A percentile compares a stretch with the other conserved stretches of the same genome.
These are phyloP conservation scores for Tarenaya hassleriana DNA, from an alignment of 345 rosid species.

Conservation along the genomic window DNA sequence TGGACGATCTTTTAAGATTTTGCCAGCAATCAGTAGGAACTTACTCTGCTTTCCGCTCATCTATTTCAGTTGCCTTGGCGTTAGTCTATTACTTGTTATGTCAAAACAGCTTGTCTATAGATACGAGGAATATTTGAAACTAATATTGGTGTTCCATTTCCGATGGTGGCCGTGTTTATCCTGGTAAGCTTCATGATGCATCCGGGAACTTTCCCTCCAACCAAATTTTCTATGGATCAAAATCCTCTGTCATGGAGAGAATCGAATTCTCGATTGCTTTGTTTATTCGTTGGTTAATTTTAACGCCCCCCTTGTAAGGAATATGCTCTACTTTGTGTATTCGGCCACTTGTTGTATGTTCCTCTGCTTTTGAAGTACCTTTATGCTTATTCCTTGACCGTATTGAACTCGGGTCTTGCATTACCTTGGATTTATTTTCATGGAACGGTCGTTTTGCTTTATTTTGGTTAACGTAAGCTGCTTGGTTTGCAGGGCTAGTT, in stretches of 20 bases:
- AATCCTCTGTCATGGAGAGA: neutral
- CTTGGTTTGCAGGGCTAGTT: constrained; percentile 48
- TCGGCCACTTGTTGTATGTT: constrained; percentile 13
- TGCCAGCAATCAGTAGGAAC: neutral
- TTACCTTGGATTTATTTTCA: neutral
- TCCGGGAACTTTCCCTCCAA: no score
- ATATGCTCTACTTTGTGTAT: constrained; percentile 23
- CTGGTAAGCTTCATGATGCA: no score
- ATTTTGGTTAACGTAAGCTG: no score
- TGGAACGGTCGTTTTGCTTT: no score
- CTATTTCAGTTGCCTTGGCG: neutral
- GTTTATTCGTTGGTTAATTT: constrained; percentile 1
- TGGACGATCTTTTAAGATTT: neutral
- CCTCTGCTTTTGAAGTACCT: constrained; percentile 15
- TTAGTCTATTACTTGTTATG: neutral
- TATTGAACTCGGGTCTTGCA: constrained; percentile 7
- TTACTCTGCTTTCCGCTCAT: neutral
- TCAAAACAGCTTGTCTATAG: no score
- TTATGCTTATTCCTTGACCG: constrained; percentile 20
- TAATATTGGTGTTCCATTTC: no score
- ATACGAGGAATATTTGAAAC: no score
- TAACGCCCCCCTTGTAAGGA: constrained; percentile 19
- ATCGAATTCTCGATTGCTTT: constrained; percentile 18
- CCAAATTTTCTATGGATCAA: no score
- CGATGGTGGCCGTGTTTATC: no score